Evolutionary conservation across 2,329 filamentous ascomycete species (phyloP), one percentile per base, ranked within the genome.

Genomic region (Aspergillus sp.): DNA sequence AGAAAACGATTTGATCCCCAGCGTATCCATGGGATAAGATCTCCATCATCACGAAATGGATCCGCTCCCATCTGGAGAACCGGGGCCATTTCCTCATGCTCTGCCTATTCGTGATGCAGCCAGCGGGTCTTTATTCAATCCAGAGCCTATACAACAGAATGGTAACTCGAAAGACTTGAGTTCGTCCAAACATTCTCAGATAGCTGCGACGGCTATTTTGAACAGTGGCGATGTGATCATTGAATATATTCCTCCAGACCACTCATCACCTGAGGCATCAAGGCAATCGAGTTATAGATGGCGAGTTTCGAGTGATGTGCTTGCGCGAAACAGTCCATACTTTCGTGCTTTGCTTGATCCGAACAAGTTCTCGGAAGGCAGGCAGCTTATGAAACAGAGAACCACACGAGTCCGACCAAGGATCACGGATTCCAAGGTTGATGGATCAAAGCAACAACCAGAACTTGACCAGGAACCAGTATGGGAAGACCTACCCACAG

Each of bases 281-380:
- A 54, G 47, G 20, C 52, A 24, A 12, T 24, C n/a, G 11, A 62
- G 31, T 16, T 60, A 68, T 59, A 63, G 64, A 24, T 78, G 77
- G 69, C 70, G 69, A 55, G 72, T 78, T 11, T 70, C 68, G 45
- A 77, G 71, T 52, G 59, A 67, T 4, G 62, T 63, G 42, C 64
- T 80, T 14, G 70, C 64, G 22, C 51, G 60, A 20, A 71, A 71
- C 6, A 78, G 76, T 52, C 69, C 70, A 5, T 80, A 79, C 49
- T 80, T 79, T 54, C 61, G 69, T 20, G 74, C 70, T 20, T 64
- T 80, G 12, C 64, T 80, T 16, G 76, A 80, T 39, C 73, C 75
- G 2, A 64, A 71, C 14, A 80, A 79, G 56, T 80, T 80, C 56
- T 69, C 68, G 2, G 78, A 80, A 60, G 77, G 78, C 6, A 70